These are phyloP conservation scores for Lodderomyces orthopsilosis DNA, from an alignment of 1,139 yeast genomes.

Conservation along the genomic window DNA sequence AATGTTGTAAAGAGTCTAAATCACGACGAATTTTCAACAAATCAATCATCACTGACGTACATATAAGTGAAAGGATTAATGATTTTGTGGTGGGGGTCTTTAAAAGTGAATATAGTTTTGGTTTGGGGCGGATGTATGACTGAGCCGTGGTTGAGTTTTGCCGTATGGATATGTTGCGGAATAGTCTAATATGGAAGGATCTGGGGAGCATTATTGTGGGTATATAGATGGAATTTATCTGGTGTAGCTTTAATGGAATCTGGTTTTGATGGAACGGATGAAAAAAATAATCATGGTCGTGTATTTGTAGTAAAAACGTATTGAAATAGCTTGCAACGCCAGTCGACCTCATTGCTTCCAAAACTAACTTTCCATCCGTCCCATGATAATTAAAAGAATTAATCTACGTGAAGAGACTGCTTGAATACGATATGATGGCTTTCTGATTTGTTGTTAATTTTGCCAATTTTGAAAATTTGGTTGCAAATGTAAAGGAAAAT, in stretches of 20 bases:
- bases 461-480: neutral
- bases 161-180: conserved; percentile 5
- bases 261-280: neutral
- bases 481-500: neutral
- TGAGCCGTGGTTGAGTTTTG: conserved; percentile 13
- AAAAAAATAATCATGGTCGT: neutral
- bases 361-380: too few relatives aligned
- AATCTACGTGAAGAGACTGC: too few relatives aligned
- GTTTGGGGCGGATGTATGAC: conserved; percentile 14
- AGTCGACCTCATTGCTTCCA: too few relatives aligned
- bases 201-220: neutral
- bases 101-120: conserved; percentile 21
- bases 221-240: too few relatives aligned
- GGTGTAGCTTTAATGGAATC: too few relatives aligned
- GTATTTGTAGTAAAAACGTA: too few relatives aligned
- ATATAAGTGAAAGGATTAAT: conserved; percentile 34
- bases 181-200: neutral
- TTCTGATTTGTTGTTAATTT: neutral
- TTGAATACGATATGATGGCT: too few relatives aligned
- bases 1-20: conserved; percentile 27
- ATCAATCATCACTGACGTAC: conserved; percentile 42
- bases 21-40: conserved; percentile 35
- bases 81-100: conserved; percentile 39
- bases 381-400: too few relatives aligned
- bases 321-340: too few relatives aligned